These are phyloP conservation scores for Penicillium verrucosum DNA, from an alignment of 2,329 filamentous ascomycete genomes.

Conservation along the genomic window DNA sequence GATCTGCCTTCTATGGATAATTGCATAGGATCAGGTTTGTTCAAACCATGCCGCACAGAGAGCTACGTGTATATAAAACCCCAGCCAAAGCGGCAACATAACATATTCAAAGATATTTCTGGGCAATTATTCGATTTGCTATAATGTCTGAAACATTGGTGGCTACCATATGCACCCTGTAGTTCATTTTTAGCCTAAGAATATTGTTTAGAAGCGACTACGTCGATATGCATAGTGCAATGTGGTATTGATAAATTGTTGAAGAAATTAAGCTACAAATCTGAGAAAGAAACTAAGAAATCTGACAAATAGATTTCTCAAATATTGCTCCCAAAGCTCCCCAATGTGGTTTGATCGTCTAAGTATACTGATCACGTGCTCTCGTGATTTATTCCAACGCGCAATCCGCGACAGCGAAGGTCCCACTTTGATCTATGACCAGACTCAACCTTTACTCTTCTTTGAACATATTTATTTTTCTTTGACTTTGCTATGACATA, in stretches of 20 bases:
- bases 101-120: background rate
- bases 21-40: background rate
- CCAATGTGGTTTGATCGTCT: background rate
- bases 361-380: conserved; percentile 19
- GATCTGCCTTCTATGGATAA: background rate
- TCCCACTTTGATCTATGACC: background rate
- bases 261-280: too few species aligned
- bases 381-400: conserved; percentile 15
- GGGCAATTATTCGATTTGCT: background rate
- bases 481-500: background rate
- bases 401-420: conserved; percentile 9
- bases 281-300: too few species aligned
- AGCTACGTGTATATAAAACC: background rate
- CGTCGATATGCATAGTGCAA: too few species aligned
- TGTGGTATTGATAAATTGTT: too few species aligned
- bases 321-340: background rate
- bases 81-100: background rate
- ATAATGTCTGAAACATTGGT: background rate
- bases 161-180: background rate
- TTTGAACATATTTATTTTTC: background rate
- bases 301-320: background rate
- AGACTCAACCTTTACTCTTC: background rate
- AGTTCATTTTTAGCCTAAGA: too few species aligned
- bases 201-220: too few species aligned
- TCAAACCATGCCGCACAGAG: background rate